Evolutionary conservation across 1,284 basidiomycete genomes (phyloP), one percentile per base, ranked within the genome.

Genomic region (Malassezia furfur): DNA sequence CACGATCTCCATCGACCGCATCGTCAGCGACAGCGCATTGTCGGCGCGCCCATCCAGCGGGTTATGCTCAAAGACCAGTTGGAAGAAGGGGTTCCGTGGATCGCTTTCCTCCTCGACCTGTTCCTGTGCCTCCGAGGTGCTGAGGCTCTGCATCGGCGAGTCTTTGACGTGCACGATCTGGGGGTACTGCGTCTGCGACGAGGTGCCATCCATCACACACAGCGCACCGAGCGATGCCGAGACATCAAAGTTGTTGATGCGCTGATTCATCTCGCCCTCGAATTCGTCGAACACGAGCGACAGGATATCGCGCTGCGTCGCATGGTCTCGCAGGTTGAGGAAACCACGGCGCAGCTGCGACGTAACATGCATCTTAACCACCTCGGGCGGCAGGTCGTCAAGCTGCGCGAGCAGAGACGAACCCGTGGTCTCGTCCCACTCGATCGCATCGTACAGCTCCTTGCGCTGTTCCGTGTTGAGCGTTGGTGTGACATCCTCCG

Each of bases 1-100:
- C 54, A 99, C 88, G 64, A 99, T 88, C 77, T 99, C 93, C 84
- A 96, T 87, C 68, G 93, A 89, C 6, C 91, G 83, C 86, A 99
- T 89, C 56, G 84, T 85, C 51, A 96, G 83, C 6, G 86, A 87
- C 52, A 98, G 78, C 0, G 86, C 90, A 67, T 83, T 94, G 75
- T 98, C 93, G 34, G 96, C 91, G 41, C 89, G 84, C 50, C 86
- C 85, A 75, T 96, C 90, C 39, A 96, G 78, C 8, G 94, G 96
- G 64, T 90, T 91, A 58, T 85, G 84, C 77, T 98, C 96, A 64
- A 91, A 88, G 70, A 87, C 88, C 67, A 94, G 77, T 65, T 82
- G 88, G 76, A 99, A 91, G 80, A 99, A 96, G 2, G 91, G 87
- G 49, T 88, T 83, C 32, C 68, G 62, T 14, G 60, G 62, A 25